Percentiles rank a stretch among this genome's conserved stretches.
Evolutionary conservation across 163 green algal species (phyloP).

Genomic region (Smithsoniella earleae): DNA sequence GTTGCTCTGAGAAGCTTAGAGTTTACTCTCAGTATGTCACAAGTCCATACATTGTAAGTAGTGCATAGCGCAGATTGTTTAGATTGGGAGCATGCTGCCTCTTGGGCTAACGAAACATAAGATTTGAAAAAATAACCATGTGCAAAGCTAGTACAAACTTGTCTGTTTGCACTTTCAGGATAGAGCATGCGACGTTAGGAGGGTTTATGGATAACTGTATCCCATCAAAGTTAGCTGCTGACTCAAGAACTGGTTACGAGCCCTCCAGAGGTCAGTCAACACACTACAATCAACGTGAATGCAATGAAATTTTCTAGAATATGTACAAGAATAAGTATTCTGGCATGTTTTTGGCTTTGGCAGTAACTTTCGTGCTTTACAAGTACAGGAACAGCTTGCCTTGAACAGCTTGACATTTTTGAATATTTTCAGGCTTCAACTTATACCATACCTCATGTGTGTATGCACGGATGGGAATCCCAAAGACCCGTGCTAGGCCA

Average conservation of each 20-base stretch:
- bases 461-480: slow-evolving; percentile 84
- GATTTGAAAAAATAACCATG: neutral
- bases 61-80: neutral
- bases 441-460: slow-evolving; percentile 79
- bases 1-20: too few species aligned
- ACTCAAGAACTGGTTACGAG: too few species aligned
- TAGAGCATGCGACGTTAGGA: neutral
- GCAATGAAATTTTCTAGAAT: neutral
- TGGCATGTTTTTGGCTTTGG: neutral
- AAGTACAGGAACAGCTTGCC: neutral
- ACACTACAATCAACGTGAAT: neutral
- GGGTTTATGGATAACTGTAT: neutral
- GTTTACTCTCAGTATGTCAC: too few species aligned
- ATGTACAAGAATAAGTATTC: neutral
- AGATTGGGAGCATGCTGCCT: neutral
- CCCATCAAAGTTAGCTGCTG: too few species aligned
- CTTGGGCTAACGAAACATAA: neutral
- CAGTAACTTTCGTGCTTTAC: neutral
- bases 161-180: neutral
- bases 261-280: too few species aligned
- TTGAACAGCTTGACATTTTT: neutral
- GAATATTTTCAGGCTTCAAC: neutral
- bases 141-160: too few species aligned
- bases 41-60: too few species aligned
- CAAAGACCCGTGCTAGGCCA: slow-evolving; percentile 86